A percentile compares a stretch with the other conserved stretches of the same genome.
Evolutionary conservation across 345 rosid species (phyloP).

Genomic region (Eucalyptus decipiens): DNA sequence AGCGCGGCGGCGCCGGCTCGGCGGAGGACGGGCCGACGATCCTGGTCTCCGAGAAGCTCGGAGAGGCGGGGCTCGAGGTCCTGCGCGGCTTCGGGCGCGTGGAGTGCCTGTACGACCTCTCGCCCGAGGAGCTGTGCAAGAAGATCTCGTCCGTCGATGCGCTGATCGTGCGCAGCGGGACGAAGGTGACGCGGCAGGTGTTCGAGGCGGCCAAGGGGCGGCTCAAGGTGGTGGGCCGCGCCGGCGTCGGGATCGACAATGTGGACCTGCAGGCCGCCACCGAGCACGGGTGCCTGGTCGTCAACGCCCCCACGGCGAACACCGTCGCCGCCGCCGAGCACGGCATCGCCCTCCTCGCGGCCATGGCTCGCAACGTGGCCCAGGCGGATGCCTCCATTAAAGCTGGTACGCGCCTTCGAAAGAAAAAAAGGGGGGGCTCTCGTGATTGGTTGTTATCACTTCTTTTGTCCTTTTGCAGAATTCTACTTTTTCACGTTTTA

Average conservation of each 20-base stretch:
- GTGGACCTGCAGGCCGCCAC: conserved; percentile 91
- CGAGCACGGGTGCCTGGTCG: conserved; percentile 68
- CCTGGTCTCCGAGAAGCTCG: conserved; percentile 79
- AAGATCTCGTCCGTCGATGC: conserved; percentile 54
- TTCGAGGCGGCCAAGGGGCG: conserved; percentile 65
- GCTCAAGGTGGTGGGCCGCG: conserved; percentile 77
- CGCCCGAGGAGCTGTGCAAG: conserved; percentile 38
- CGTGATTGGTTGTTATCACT: no score
- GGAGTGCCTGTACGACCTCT: conserved; percentile 59
- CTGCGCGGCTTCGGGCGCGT: conserved; percentile 38
- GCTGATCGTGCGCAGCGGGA: conserved; percentile 78
- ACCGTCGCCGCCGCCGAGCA: conserved; percentile 85
- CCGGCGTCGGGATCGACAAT: conserved; percentile 81
- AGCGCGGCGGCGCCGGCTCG: background rate
- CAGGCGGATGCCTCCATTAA: conserved; percentile 86
- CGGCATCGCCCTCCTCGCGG: conserved; percentile 61
- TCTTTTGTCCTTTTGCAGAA: background rate
- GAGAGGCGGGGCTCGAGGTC: conserved; percentile 60
- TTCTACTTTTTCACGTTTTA: background rate
- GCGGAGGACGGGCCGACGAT: conserved; percentile 18
- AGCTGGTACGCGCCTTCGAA: conserved; percentile 33
- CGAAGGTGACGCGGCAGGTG: conserved; percentile 73
- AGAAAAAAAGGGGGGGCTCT: background rate
- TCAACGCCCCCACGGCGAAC: conserved; percentile 81
- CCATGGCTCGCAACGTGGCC: conserved; percentile 72